phyloP scores from a whole-genome alignment of 371 early-diverging fungal species.

The Blyttiomyces sp. region DNA sequence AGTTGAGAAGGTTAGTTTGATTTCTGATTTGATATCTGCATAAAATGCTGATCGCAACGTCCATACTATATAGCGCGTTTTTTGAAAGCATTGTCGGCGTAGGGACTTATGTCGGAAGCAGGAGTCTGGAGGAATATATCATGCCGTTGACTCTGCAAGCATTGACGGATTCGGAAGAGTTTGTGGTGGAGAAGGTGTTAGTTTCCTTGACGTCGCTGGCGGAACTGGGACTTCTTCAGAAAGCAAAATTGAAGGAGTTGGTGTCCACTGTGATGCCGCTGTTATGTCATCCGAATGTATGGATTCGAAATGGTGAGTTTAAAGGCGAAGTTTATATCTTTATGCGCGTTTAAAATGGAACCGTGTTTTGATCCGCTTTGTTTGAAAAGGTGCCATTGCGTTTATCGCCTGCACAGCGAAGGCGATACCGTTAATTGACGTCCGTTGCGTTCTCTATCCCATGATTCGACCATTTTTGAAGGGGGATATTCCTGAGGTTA shows the following conservation, averaged over 20 bases:
- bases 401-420: conserved; percentile 69
- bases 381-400: conserved; percentile 60
- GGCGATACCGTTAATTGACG: conserved; percentile 66
- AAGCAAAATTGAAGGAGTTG: conserved; percentile 73
- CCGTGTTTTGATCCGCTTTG: neutral
- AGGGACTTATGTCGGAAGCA: conserved; percentile 80
- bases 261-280: conserved; percentile 67
- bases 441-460: conserved; percentile 78
- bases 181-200: conserved; percentile 85
- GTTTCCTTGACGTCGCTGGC: conserved; percentile 75
- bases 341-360: neutral
- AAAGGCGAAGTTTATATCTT: neutral
- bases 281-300: conserved; percentile 77
- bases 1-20: conserved; percentile 66
- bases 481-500: conserved; percentile 65
- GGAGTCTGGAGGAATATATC: conserved; percentile 85
- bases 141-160: conserved; percentile 90
- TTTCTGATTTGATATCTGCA: neutral
- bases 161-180: conserved; percentile 84
- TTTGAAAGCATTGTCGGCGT: conserved; percentile 88
- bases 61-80: conserved; percentile 64
- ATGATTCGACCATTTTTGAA: conserved; percentile 67
- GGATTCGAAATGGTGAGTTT: conserved; percentile 69
- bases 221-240: conserved; percentile 81
- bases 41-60: neutral